A percentile compares a stretch with the other conserved stretches of the same genome.
These are phyloP conservation scores for Penicillium roqueforti DNA, from an alignment of 495 filamentous ascomycete genomes.

Conservation along the genomic window DNA sequence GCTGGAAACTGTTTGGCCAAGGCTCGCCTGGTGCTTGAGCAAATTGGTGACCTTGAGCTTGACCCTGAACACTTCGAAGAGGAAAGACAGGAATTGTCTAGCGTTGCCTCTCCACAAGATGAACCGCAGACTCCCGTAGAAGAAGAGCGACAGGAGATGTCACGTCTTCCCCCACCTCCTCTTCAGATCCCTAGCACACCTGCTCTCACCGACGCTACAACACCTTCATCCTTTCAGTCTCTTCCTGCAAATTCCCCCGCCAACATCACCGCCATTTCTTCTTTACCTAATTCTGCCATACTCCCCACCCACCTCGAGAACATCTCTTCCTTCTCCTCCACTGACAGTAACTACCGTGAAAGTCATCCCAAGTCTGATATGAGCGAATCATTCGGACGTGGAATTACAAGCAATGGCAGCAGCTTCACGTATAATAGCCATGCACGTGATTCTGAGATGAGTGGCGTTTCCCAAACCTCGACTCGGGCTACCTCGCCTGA, in stretches of 20 bases:
- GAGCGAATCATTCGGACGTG: slow-evolving; percentile 39
- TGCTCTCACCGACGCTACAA: slow-evolving; percentile 39
- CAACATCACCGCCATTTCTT: slow-evolving; percentile 23
- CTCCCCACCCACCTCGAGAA: slow-evolving; percentile 39
- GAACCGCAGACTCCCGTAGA: slow-evolving; percentile 18
- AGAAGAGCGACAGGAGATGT: slow-evolving; percentile 25
- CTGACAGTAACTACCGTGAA: slow-evolving; percentile 22
- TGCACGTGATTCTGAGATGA: slow-evolving; percentile 75
- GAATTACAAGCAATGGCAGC: slow-evolving; percentile 53
- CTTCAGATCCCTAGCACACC: slow-evolving; percentile 40
- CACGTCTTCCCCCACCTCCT: slow-evolving; percentile 39
- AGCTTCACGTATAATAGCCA: slow-evolving; percentile 73
- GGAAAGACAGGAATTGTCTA: slow-evolving; percentile 8
- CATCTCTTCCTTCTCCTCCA: slow-evolving; percentile 30
- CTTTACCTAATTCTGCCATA: slow-evolving; percentile 28
- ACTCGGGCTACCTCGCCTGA: slow-evolving; percentile 91
- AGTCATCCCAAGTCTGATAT: slow-evolving; percentile 36
- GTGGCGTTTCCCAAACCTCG: slow-evolving; percentile 73
- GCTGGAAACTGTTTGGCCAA: slow-evolving; percentile 88
- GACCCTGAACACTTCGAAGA: slow-evolving; percentile 52
- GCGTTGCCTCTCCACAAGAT: slow-evolving; percentile 8
- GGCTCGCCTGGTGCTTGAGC: slow-evolving; percentile 78
- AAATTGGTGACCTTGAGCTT: slow-evolving; percentile 91
- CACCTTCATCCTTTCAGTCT: slow-evolving; percentile 42
- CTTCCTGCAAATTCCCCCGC: slow-evolving; percentile 18